Conservation (phyloP, 2,329 filamentous ascomycete genomes). For the Lachnellula arida region DNA sequence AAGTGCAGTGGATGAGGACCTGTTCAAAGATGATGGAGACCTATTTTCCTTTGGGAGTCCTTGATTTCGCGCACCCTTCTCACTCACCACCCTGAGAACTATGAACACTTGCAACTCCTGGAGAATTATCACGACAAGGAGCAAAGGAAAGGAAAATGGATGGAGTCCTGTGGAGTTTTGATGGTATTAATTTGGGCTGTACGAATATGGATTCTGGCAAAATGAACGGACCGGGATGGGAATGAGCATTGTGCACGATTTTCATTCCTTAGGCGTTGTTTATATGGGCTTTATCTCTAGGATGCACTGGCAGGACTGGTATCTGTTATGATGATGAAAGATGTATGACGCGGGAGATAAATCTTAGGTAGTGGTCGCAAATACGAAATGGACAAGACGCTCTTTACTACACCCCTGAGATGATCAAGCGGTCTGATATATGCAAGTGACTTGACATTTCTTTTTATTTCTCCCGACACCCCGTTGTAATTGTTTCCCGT, state of each 20-base stretch:
- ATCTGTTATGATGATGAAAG: constrained; percentile 8
- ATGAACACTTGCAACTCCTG: no score
- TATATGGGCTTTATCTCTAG: constrained; percentile 1
- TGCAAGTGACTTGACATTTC: not conserved
- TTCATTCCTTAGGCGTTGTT: constrained; percentile 15
- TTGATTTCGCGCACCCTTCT: constrained; percentile 9
- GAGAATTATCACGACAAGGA: not conserved
- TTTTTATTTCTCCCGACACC: no score
- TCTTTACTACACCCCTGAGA: not conserved
- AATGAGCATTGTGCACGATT: constrained; percentile 5
- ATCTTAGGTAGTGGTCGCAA: constrained; percentile 1
- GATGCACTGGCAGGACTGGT: not conserved
- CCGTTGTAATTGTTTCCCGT: not conserved
- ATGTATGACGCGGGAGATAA: not conserved
- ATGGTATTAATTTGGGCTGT: constrained; percentile 1
- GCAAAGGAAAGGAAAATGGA: not conserved
- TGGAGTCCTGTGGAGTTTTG: not conserved
- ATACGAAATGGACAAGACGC: not conserved
- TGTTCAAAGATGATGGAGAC: constrained; percentile 27
- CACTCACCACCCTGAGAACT: no score
- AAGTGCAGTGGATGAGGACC: constrained; percentile 15
- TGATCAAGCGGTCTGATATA: not conserved
- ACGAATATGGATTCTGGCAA: constrained; percentile 9
- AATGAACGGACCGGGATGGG: not conserved
- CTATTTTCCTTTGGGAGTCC: constrained; percentile 32